Evolutionary conservation across 345 rosid genomes (phyloP).

Genomic region (Clausena lansium): DNA sequence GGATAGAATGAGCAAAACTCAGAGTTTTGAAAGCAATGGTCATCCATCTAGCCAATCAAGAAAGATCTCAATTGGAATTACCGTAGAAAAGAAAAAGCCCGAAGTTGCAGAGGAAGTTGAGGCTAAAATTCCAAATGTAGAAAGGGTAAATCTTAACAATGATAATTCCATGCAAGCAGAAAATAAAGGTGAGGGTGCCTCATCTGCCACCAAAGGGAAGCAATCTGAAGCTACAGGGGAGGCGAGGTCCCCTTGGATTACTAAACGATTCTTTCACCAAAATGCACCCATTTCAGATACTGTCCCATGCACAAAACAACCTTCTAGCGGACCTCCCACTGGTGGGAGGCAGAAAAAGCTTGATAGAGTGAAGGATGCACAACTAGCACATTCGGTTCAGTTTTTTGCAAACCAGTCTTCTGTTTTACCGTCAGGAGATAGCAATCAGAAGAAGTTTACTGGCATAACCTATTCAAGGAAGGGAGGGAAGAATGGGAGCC

Average conservation of each 20-base stretch:
- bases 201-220: constrained; percentile 32
- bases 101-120: constrained; percentile 32
- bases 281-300: constrained; percentile 38
- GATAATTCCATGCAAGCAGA: constrained; percentile 29
- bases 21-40: constrained; percentile 56
- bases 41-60: constrained; percentile 67
- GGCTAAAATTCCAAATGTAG: constrained; percentile 25
- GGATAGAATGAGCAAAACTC: constrained; percentile 51
- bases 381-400: constrained; percentile 29
- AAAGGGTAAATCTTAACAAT: constrained; percentile 29
- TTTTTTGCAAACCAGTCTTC: constrained; percentile 36
- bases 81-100: constrained; percentile 45
- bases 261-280: constrained; percentile 38
- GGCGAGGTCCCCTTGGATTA: constrained; percentile 59
- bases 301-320: constrained; percentile 25
- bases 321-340: constrained; percentile 32
- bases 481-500: constrained; percentile 29
- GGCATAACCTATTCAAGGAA: constrained; percentile 42
- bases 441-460: constrained; percentile 29
- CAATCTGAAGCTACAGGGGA: constrained; percentile 39
- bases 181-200: constrained; percentile 27
- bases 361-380: constrained; percentile 33
- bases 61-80: constrained; percentile 83
- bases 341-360: constrained; percentile 35
- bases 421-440: constrained; percentile 32